Percentiles rank a stretch among this genome's conserved stretches.
phyloP scores from a whole-genome alignment of 1,284 basidiomycete species.

The Afroboletus lepidellus region DNA sequence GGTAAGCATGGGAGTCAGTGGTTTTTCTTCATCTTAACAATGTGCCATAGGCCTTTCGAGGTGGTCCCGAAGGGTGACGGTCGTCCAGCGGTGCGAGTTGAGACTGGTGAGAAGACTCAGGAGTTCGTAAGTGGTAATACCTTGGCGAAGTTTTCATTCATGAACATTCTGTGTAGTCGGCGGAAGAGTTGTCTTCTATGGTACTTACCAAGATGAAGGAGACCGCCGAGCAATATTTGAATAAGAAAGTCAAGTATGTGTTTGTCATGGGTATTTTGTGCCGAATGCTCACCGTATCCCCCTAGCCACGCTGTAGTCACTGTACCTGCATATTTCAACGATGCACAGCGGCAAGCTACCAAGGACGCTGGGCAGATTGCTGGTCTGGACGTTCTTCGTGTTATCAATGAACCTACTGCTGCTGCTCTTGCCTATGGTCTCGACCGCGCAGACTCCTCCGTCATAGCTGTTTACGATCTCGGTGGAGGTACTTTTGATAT shows the following conservation, averaged over 20 bases:
- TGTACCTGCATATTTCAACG: slow-evolving; percentile 99
- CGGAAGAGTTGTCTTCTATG: slow-evolving; percentile 85
- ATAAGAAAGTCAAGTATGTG: slow-evolving; percentile 89
- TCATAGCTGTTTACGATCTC: slow-evolving; percentile 97
- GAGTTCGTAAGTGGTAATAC: slow-evolving; percentile 52
- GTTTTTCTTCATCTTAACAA: not conserved
- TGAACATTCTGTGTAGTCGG: slow-evolving; percentile 46
- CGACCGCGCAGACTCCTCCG: slow-evolving; percentile 76
- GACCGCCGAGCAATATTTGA: slow-evolving; percentile 90
- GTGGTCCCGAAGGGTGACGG: slow-evolving; percentile 72
- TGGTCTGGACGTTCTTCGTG: slow-evolving; percentile 94
- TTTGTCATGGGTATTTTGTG: not conserved
- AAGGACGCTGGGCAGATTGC: slow-evolving; percentile 98
- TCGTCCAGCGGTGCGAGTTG: slow-evolving; percentile 77
- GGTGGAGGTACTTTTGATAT: slow-evolving; percentile 97
- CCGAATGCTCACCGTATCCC: slow-evolving; percentile 5
- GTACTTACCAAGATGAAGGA: slow-evolving; percentile 93
- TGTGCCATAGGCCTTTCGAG: slow-evolving; percentile 68
- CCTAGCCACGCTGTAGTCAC: slow-evolving; percentile 82
- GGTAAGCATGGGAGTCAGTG: slow-evolving; percentile 39
- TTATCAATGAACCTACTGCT: slow-evolving; percentile 99
- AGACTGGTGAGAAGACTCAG: slow-evolving; percentile 69
- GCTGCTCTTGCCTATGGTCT: slow-evolving; percentile 97
- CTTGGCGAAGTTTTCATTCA: not conserved
- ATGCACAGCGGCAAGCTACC: slow-evolving; percentile 97